Base-by-base conservation (phyloP, 2,329 filamentous ascomycete genomes). In the Fusarium sterilihyphosum region DNA sequence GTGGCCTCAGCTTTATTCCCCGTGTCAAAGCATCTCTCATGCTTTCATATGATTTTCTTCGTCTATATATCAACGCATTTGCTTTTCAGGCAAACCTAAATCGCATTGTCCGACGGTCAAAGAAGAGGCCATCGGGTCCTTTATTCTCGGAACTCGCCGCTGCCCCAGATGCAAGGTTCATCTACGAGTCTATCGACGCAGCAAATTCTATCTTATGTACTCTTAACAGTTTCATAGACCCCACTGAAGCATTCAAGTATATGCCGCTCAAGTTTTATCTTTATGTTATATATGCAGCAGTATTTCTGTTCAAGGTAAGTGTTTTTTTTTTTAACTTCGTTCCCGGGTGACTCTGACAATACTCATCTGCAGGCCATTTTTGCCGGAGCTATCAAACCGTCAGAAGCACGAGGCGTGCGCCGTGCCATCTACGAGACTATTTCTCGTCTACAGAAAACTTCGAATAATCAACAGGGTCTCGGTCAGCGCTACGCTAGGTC, bases 51-150 rank as follows among this genome's bases (percentile, higher is more conserved):
- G 91, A 94, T 74, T 94, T 93, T 77, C 83, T 94, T 4, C 87
- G 92, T 12, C 85, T 94, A 2, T 94, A 94, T 79, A 92, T 92
- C 57, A 93, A 93, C 67, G 92, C 92, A 0, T 94, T 94, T 78
- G 92, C 92, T 4, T 94, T 94, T 74, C 92, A 94, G 78, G 92
- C 92, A 6, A 92, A 91, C 88, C 57, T 89, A 82, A 75, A 88
- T 86, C 77, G 88, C 81, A 63, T 81, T 82, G 73, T 85, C 10
- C 53, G 78, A 13, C 65, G 75, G 44, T 73, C 75, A 17, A 80
- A 53, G 81, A 82, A 73, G 77, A 78, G 26, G 78, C 84, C 71
- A 75, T 79, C 44, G 73, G 79, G 57, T 77, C 79, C 83, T 13
- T 83, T 83, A 12, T 89, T 87, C 76, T 84, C 83, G 56, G 88